Evolutionary conservation across 1,284 basidiomycete species (phyloP).

Genomic region (Malassezia furfur): DNA sequence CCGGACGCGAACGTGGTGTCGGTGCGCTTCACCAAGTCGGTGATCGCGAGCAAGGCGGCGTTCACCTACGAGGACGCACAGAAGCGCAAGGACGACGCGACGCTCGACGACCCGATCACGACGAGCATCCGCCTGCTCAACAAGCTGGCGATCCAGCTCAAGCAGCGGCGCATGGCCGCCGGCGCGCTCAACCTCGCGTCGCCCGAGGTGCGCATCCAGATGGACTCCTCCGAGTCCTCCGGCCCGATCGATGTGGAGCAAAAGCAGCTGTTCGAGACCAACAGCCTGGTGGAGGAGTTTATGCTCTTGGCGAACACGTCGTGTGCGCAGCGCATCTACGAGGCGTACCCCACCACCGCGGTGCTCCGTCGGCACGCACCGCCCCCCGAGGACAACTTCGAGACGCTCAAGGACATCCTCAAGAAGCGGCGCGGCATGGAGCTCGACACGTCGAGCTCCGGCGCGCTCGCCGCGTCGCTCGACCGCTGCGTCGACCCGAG

Average conservation of each 20-base stretch:
- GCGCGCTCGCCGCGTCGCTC: slow-evolving; percentile 76
- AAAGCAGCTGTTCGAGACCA: slow-evolving; percentile 85
- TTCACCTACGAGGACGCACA: slow-evolving; percentile 98
- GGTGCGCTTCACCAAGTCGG: slow-evolving; percentile 86
- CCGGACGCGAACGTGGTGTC: slow-evolving; percentile 69
- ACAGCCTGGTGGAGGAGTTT: slow-evolving; percentile 95
- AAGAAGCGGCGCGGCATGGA: slow-evolving; percentile 71
- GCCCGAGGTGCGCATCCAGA: slow-evolving; percentile 88
- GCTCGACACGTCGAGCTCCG: slow-evolving; percentile 86
- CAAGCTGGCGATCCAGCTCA: slow-evolving; percentile 73
- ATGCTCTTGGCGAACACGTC: slow-evolving; percentile 97
- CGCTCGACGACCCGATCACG: slow-evolving; percentile 72
- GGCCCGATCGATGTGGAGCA: slow-evolving; percentile 97
- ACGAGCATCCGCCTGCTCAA: slow-evolving; percentile 83
- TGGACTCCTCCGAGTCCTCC: slow-evolving; percentile 81
- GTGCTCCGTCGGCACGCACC: slow-evolving; percentile 88
- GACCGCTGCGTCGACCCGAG: slow-evolving; percentile 70
- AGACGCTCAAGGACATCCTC: slow-evolving; percentile 86
- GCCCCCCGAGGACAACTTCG: slow-evolving; percentile 87
- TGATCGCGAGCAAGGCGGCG: slow-evolving; percentile 90
- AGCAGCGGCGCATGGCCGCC: slow-evolving; percentile 74
- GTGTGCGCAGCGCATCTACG: slow-evolving; percentile 83
- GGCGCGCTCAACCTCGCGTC: slow-evolving; percentile 94
- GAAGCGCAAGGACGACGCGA: slow-evolving; percentile 76
- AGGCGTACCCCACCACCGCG: slow-evolving; percentile 88